Evolutionary conservation across 2,329 filamentous ascomycete genomes (phyloP).

Genomic region (Ophiostoma sp.): DNA sequence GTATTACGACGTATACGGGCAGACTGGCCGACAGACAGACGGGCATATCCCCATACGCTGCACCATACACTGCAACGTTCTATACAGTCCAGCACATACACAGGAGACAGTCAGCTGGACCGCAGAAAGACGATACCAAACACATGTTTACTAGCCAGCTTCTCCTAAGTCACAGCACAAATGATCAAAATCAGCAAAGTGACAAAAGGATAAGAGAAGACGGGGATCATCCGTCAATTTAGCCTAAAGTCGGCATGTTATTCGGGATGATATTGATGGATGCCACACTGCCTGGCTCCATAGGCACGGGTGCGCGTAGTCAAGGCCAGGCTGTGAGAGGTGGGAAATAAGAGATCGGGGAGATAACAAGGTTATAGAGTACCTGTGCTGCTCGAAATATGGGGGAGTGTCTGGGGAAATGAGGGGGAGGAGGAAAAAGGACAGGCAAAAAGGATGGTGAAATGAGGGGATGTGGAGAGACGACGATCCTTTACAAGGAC

Average conservation of each 20-base stretch:
- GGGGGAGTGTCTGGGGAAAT: neutral
- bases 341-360: slow-evolving; percentile 7
- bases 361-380: neutral
- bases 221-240: neutral
- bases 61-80: neutral
- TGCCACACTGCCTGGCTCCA: neutral
- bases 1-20: neutral
- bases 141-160: neutral
- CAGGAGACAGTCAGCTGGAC: neutral
- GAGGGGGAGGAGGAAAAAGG: slow-evolving; percentile 5
- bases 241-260: slow-evolving; percentile 3
- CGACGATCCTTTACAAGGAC: neutral
- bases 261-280: neutral
- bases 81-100: neutral
- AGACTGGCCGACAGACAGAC: neutral
- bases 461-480: slow-evolving; percentile 9
- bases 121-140: neutral
- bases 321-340: neutral
- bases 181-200: neutral
- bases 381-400: neutral
- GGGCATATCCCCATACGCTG: neutral
- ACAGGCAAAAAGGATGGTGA: slow-evolving; percentile 2
- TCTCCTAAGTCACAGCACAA: neutral
- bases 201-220: neutral
- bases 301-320: neutral